Evolutionary conservation across 176 grass and related monocot species (phyloP), one percentile per base, ranked within the genome.

Genomic region (Ananas comosus): DNA sequence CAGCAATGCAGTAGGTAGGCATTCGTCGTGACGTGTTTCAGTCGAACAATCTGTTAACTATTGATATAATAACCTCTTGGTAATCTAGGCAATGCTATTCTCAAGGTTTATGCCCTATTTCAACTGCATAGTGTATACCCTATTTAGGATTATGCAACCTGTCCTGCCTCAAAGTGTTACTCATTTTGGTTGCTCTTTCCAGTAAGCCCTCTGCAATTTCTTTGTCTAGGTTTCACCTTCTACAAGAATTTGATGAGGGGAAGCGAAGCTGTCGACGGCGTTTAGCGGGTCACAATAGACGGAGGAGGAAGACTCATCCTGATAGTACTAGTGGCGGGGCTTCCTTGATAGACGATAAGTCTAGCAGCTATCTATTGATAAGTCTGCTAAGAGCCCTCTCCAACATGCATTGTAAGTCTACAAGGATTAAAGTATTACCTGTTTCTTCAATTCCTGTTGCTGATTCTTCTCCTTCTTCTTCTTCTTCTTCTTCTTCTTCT

Each of bases 191-290:
- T 14, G 12, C 52, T 76, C 13, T 51, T 74, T 54, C 10, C 58
- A 64, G 48, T 9, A 58, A 50, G n/a, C 21, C 70, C 12, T 13
- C 49, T 28, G 64, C 49, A 23, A 51, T 81, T 23, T 52, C 49
- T 51, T 21, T 87, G 49, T 87, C 64, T 64, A 94, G 95, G 67
- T 99, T 99, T 83, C 95, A 99, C 72, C 77, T 82, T 76, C 80
- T 99, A 57, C 78, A 94, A 86, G 95, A 99, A 75, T 99, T 99
- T 78, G 95, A 99, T 76, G 95, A 99, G 79, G 95, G 87, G 61
- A 99, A 94, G 76, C 76, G 95, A 77, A 99, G 95, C 51, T 99
- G 95, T 57, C 86, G 95, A n/a, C 82, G 95, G 28, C 87, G 95
- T 64, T 85, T 94, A 78, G 87, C 87, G 64, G 95, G 95, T 18